phyloP scores from a whole-genome alignment of 2,329 filamentous ascomycete genomes.

The Xylaria sp. region DNA sequence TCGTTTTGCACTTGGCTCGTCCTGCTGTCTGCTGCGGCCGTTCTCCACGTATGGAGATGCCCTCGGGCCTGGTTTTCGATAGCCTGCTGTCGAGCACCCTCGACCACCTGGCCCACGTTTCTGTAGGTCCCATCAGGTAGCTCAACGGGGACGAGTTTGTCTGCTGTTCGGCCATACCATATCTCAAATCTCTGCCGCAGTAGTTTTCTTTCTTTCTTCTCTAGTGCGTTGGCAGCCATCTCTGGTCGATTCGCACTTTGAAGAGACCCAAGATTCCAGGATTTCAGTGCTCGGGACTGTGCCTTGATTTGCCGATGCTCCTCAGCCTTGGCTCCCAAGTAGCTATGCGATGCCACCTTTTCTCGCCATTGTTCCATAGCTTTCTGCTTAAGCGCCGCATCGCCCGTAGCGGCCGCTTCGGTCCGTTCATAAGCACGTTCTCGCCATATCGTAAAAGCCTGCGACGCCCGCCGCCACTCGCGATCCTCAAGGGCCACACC shows the following conservation, averaged over 20 bases:
- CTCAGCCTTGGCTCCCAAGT: conserved; percentile 31
- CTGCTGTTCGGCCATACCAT: conserved; percentile 39
- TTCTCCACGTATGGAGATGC: conserved; percentile 35
- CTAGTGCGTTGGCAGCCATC: conserved; percentile 39
- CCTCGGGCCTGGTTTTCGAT: conserved; percentile 31
- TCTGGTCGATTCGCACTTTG: conserved; percentile 39
- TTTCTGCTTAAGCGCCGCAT: conserved; percentile 34
- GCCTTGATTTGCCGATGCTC: conserved; percentile 36
- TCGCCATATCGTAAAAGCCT: conserved; percentile 38
- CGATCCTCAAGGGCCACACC: conserved; percentile 34
- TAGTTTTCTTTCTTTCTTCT: conserved; percentile 39
- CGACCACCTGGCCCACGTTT: conserved; percentile 33
- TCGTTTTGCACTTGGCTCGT: conserved; percentile 25
- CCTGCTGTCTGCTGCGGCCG: conserved; percentile 23
- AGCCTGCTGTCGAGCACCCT: conserved; percentile 34
- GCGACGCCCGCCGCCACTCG: conserved; percentile 32
- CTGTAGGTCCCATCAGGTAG: conserved; percentile 34
- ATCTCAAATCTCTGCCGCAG: conserved; percentile 39
- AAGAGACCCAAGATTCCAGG: conserved; percentile 41
- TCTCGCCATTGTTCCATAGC: conserved; percentile 37
- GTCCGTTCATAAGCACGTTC: conserved; percentile 32
- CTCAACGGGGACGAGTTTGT: conserved; percentile 38
- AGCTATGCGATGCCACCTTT: conserved; percentile 25
- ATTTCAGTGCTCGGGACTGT: conserved; percentile 35
- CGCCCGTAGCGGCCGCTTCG: conserved; percentile 29